Conservation (phyloP, 73 alveolate species). For the Durusdinium trenchii region DNA sequence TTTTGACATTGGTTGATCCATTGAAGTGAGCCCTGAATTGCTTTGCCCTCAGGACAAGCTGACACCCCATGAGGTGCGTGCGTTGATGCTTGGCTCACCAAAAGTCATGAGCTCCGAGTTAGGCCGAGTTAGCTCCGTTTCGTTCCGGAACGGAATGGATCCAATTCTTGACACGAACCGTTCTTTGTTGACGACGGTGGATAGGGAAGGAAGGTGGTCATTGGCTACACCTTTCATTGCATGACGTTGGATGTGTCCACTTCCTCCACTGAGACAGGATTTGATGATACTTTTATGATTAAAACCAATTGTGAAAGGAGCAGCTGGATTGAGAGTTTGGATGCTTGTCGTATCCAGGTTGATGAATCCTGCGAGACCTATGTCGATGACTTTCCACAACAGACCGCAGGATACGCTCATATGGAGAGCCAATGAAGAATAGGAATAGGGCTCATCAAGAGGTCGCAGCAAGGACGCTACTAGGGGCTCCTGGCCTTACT, state of each 20-base stretch:
- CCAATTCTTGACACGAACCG: too few relatives aligned
- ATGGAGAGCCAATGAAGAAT: not conserved
- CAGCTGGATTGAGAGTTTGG: too few relatives aligned
- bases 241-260: not conserved
- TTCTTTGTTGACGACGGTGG: too few relatives aligned
- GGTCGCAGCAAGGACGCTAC: too few relatives aligned
- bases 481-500: too few relatives aligned
- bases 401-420: conserved; percentile 10
- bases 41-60: not conserved
- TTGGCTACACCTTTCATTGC: too few relatives aligned
- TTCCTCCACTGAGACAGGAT: not conserved
- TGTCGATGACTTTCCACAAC: conserved; percentile 87
- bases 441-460: too few relatives aligned
- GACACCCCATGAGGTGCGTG: conserved; percentile 16
- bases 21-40: too few relatives aligned
- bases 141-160: not conserved
- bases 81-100: not conserved
- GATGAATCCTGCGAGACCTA: conserved; percentile 88
- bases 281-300: too few relatives aligned
- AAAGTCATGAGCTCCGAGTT: not conserved
- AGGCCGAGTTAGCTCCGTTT: not conserved
- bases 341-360: not conserved
- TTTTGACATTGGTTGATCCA: too few relatives aligned
- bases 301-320: too few relatives aligned
- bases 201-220: too few relatives aligned